These are phyloP conservation scores for Setaria italica DNA, from an alignment of 202 grass and related monocot species.

Conservation along the genomic window DNA sequence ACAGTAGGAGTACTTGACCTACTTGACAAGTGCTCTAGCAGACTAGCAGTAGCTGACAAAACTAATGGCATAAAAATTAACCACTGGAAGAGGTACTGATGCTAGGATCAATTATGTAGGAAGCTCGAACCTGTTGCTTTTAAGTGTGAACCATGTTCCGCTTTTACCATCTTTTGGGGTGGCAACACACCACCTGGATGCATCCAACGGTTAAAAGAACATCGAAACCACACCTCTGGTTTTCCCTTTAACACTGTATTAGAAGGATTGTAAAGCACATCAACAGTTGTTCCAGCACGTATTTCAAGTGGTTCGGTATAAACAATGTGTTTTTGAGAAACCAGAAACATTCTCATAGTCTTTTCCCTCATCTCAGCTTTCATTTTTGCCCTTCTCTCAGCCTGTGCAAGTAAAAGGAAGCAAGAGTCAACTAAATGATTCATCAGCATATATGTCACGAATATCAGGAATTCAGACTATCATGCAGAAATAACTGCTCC, in stretches of 20 bases:
- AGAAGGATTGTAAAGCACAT: constrained; percentile 83
- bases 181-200: constrained; percentile 66
- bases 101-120: constrained; percentile 20
- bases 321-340: constrained; percentile 94
- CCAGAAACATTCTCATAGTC: constrained; percentile 83
- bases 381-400: constrained; percentile 68
- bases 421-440: constrained; percentile 21
- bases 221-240: constrained; percentile 83
- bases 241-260: constrained; percentile 84
- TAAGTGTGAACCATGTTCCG: constrained; percentile 63
- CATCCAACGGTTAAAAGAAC: constrained; percentile 93
- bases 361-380: constrained; percentile 87
- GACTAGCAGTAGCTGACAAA: background rate
- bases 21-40: background rate
- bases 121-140: constrained; percentile 78
- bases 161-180: constrained; percentile 81
- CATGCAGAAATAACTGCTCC: constrained; percentile 6
- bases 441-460: constrained; percentile 13
- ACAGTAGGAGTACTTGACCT: background rate
- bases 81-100: background rate
- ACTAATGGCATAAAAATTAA: constrained; percentile 30
- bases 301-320: constrained; percentile 91
- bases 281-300: constrained; percentile 70
- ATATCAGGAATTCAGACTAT: background rate
- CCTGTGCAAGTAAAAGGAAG: constrained; percentile 51